Base-by-base conservation (phyloP, 1,284 basidiomycete genomes). In the Apiotrichum mycotoxinovorans region DNA sequence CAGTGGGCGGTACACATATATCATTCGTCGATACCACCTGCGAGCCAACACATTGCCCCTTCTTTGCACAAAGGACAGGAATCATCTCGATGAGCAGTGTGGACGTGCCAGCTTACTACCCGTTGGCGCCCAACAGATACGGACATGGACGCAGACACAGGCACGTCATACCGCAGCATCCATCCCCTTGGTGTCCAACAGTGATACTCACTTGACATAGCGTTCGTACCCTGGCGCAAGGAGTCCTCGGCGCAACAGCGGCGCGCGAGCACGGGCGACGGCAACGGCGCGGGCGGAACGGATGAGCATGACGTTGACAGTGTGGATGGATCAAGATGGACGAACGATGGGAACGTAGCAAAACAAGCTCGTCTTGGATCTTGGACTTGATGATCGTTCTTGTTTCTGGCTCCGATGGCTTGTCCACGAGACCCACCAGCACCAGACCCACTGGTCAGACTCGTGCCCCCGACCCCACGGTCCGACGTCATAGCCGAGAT, bases 151-250 rank as follows among this genome's bases (percentile, higher is more conserved):
- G 30, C 5, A 12, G 30, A 30, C 30, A 30, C 30, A 30, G 30
- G 12, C 12, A 30, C 30, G 30, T 30, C n/a, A n/a, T n/a, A 7
- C 30, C 30, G 12, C 7, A 7, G 30, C 12, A 12, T 12, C 30
- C 30, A 7, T 30, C 30, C 12, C 30, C 7, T 12, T 30, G 30
- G 5, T 30, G 30, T 30, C 30, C 30, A 30, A 11, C 23, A n/a
- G 20, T 20, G 45, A 7, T 26, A 22, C 54, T 12, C 25, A 56
- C 55, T 46, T 37, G 22, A 42, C 50, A 26, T 56, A 56, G 20
- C 30, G 35, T 30, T 56, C 50, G 38, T 56, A 56, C 2, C 44
- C 20, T 2, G 55, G 55, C 17, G 55, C 50, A 22, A 56, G 20
- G 17, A 56, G 55, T 17, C 48, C 48, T n/a, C 54, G 54, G 26